Evolutionary conservation across 257 asterid species (phyloP), one percentile per base, ranked within the genome.

Genomic region (Jacaranda mimosifolia): DNA sequence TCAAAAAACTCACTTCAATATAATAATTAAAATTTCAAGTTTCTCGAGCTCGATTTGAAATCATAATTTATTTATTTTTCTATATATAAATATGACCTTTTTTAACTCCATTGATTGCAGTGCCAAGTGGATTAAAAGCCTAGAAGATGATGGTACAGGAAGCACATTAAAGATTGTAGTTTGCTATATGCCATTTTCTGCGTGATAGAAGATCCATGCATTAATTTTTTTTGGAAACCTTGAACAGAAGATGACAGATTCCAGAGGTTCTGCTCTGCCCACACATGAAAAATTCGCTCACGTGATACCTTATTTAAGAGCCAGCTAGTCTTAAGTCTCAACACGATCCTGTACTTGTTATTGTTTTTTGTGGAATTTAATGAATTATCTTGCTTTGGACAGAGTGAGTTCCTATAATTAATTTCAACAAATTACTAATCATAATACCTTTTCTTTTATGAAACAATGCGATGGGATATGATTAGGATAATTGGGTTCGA

Each of bases 121-220:
- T n/a, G n/a, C n/a, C 60, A 65, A 63, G 57, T 80, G 32, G 81
- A 64, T 45, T 39, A 38, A 9, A 55, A 48, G 40, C 17, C 19
- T 9, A 36, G 83, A 77, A 68, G 73, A 63, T 46, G 85, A 82
- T 73, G 43, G 69, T 73, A 77, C 83, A 60, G 53, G 80, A 63
- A 82, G 72, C 77, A 80, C 83, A 84, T 84, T 80, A 62, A 84
- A 73, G 72, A 53, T 48, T 19, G 38, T 59, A 59, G 74, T 51
- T 77, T 64, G 60, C n/a, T 64, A 70, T 32, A 63, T 83, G 83
- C 69, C 81, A 75, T 79, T 75, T 83, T 82, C 63, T 84, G 57
- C 79, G 85, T 81, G 83, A 81, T 69, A 65, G 79, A 84, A 74
- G 68, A 14, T 81, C 74, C 77, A 51, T 42, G 66, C 85, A 81